Evolutionary conservation across 805 yeast genomes (phyloP).

Genomic region (Starmera caribaea): DNA sequence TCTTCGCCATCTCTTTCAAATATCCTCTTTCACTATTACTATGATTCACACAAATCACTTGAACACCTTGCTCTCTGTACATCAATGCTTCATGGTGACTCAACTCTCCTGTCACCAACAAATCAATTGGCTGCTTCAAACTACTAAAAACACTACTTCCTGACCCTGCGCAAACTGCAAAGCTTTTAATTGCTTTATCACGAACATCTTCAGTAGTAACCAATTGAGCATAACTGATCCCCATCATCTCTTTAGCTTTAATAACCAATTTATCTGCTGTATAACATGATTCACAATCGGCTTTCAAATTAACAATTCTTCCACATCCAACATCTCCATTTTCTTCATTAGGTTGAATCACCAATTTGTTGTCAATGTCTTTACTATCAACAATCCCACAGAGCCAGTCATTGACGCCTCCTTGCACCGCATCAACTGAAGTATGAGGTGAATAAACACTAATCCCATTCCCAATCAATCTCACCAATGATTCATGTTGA

Average conservation of each 20-base stretch:
- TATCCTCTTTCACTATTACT: slow-evolving; percentile 91
- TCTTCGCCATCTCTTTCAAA: slow-evolving; percentile 40
- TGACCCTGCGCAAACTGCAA: slow-evolving; percentile 94
- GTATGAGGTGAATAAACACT: slow-evolving; percentile 95
- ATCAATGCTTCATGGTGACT: slow-evolving; percentile 86
- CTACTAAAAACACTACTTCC: slow-evolving; percentile 69
- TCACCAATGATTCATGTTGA: slow-evolving; percentile 71
- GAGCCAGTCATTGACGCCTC: slow-evolving; percentile 95
- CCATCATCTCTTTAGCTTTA: slow-evolving; percentile 44
- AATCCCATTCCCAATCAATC: slow-evolving; percentile 65
- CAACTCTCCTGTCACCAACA: slow-evolving; percentile 84
- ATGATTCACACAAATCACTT: slow-evolving; percentile 77
- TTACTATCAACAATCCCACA: slow-evolving; percentile 23
- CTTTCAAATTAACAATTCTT: slow-evolving; percentile 42
- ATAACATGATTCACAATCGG: slow-evolving; percentile 24
- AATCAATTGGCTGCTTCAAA: slow-evolving; percentile 51
- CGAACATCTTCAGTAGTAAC: slow-evolving; percentile 26
- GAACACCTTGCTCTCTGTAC: slow-evolving; percentile 59
- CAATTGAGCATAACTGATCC: slow-evolving; percentile 51
- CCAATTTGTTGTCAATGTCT: slow-evolving; percentile 3
- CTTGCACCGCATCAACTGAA: slow-evolving; percentile 82
- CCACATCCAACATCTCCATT: slow-evolving; percentile 70
- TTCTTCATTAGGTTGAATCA: slow-evolving; percentile 35
- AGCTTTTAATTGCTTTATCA: slow-evolving; percentile 30
- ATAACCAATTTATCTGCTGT: slow-evolving; percentile 33